Conservation (phyloP, 306 rosid genomes). For the Dryas alaskensis region DNA sequence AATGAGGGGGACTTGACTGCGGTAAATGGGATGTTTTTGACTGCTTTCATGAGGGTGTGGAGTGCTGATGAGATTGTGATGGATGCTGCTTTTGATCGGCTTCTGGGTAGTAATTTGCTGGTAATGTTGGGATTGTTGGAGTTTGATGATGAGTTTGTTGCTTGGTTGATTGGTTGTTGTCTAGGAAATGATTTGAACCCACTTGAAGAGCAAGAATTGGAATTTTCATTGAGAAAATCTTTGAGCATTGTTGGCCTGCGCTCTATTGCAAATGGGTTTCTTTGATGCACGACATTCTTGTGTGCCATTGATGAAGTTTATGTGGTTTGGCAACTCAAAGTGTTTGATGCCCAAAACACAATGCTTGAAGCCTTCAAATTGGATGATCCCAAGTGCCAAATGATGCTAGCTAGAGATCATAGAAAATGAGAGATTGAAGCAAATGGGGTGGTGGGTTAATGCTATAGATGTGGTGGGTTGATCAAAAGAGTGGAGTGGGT, state of each 20-base stretch:
- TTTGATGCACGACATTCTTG: slow-evolving; percentile 29
- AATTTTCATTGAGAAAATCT: slow-evolving; percentile 59
- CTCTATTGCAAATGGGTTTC: slow-evolving; percentile 37
- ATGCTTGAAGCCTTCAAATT: slow-evolving; percentile 2
- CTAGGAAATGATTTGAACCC: slow-evolving; percentile 58
- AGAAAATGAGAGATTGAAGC: too few relatives aligned
- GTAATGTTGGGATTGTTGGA: neutral
- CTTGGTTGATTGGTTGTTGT: slow-evolving; percentile 18
- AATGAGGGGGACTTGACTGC: slow-evolving; percentile 40
- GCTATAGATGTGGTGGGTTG: too few relatives aligned
- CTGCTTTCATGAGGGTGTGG: slow-evolving; percentile 50
- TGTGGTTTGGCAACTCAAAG: neutral
- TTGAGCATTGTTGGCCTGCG: slow-evolving; percentile 52
- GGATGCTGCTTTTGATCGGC: slow-evolving; percentile 23
- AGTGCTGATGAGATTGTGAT: slow-evolving; percentile 47
- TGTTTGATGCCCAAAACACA: neutral
- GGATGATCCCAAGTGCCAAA: neutral
- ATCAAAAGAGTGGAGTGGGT: too few relatives aligned
- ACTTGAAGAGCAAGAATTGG: slow-evolving; percentile 47
- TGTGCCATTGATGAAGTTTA: slow-evolving; percentile 8
- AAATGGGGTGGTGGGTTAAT: too few relatives aligned
- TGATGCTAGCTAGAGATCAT: too few relatives aligned
- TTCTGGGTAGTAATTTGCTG: slow-evolving; percentile 4
- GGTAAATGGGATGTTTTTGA: slow-evolving; percentile 44
- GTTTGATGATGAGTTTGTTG: slow-evolving; percentile 5